Evolutionary conservation across 164 flowering plant genomes (phyloP), one percentile per base, ranked within the genome.

Genomic region (Umbilicus rupestris): DNA sequence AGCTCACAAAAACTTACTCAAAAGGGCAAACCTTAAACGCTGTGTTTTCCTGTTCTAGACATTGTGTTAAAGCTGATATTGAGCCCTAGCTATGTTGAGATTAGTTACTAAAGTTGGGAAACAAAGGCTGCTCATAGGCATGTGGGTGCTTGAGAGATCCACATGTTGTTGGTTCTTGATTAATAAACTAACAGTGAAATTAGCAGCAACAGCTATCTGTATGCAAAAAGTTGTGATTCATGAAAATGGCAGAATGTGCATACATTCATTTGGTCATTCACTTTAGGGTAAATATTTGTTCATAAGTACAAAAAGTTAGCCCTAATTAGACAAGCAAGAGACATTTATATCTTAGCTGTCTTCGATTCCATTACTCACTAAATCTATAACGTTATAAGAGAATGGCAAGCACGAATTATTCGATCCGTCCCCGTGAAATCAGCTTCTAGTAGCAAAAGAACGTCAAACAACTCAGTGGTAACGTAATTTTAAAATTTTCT

Each of bases 91-190:
- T 22, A 12, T 26, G 60, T 55, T 14, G 31, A 55, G 29, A 55
- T 55, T 11, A 16, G 33, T 55, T 26, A 55, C 60, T 55, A 55
- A 55, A 55, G 60, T 55, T 11, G 7, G 19, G 14, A 52, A 55
- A 55, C 31, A 28, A 55, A 55, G 60, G 60, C 60, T 28, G 60
- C 33, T 55, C 60, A 28, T 55, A 55, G 60, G 60, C 60, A 28
- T 55, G 60, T 55, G 60, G 35, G 7, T 28, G 60, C 60, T 55
- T 55, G 60, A 26, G 1, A 55, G 5, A 55, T 11, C 33, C 60
- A 55, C 60, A 55, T 55, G 60, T 9, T 55, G 1, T 55, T 55
- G 31, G 33, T 26, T 55, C 60, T 55, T 55, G 60, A 28, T 55
- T 55, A 29, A 28, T 55, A 55, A 55, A 55, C 17, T 28, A 55